These are phyloP conservation scores for Kokia cookei DNA, from an alignment of 441 rosid genomes.

Conservation along the genomic window DNA sequence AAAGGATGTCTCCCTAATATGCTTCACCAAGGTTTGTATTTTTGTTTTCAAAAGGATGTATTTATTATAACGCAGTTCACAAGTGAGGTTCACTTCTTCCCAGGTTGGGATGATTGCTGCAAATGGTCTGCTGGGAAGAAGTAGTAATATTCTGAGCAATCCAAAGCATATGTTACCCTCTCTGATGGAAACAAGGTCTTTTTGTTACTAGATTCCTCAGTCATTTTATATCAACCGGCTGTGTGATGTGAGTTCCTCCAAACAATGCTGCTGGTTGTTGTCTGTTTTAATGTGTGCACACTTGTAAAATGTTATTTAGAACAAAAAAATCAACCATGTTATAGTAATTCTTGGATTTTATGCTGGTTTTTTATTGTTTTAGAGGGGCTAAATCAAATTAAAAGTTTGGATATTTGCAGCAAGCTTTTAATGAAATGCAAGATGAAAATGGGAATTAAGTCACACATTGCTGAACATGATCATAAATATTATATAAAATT, in stretches of 20 bases:
- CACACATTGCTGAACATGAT: too few relatives aligned
- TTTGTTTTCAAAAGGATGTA: not conserved
- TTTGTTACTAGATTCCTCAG: constrained; percentile 64
- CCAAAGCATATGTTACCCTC: constrained; percentile 68
- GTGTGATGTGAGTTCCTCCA: constrained; percentile 53
- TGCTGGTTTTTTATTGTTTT: too few relatives aligned
- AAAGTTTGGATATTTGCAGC: too few relatives aligned
- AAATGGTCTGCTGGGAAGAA: constrained; percentile 40
- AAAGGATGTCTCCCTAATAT: not conserved
- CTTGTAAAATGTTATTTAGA: not conserved
- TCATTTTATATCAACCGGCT: constrained; percentile 52
- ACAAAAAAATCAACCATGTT: too few relatives aligned
- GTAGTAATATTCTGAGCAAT: constrained; percentile 28
- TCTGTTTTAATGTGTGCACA: too few relatives aligned
- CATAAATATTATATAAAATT: too few relatives aligned
- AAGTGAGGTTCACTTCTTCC: constrained; percentile 2
- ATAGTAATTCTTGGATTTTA: too few relatives aligned
- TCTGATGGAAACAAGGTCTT: constrained; percentile 46
- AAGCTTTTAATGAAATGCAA: too few relatives aligned
- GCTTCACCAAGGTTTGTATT: not conserved
- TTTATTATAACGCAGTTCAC: constrained; percentile 5
- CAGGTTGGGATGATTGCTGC: constrained; percentile 62
- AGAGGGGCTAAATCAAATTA: too few relatives aligned
- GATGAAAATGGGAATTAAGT: too few relatives aligned
- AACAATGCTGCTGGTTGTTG: not conserved